Conservation (phyloP, 2,329 filamentous ascomycete species). For the Microascus cirrosus region DNA sequence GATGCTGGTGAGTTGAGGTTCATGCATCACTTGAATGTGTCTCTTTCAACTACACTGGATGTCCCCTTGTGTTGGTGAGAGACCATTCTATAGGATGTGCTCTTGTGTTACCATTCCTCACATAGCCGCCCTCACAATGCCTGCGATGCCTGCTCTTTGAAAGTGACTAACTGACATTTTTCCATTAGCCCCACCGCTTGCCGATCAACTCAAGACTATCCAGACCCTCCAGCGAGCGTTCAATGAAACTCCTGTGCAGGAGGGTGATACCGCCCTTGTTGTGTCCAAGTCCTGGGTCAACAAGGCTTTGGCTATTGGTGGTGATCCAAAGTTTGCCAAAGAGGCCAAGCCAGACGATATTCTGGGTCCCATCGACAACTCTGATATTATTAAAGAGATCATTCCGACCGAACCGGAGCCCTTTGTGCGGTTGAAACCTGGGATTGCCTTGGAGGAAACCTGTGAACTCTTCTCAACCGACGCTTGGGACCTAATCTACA, state of each 20-base stretch:
- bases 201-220: conserved; percentile 62
- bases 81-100: too few species aligned
- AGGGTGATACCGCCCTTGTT: conserved; percentile 66
- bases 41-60: neutral
- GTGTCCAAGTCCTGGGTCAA: conserved; percentile 73
- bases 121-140: too few species aligned
- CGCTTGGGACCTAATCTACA: conserved; percentile 70
- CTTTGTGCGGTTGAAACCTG: conserved; percentile 66
- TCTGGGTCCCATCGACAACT: conserved; percentile 78
- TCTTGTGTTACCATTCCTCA: too few species aligned
- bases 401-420: conserved; percentile 37
- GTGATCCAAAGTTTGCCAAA: conserved; percentile 42
- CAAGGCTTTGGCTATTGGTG: conserved; percentile 56
- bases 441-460: conserved; percentile 55
- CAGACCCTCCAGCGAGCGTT: conserved; percentile 45
- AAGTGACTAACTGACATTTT: neutral
- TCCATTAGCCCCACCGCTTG: conserved; percentile 20
- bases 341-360: conserved; percentile 48
- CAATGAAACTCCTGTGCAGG: conserved; percentile 42
- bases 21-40: neutral
- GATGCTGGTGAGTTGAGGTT: conserved; percentile 8
- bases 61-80: too few species aligned
- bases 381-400: conserved; percentile 60
- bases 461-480: conserved; percentile 68
- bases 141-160: neutral